Conservation (phyloP, 1,284 basidiomycete species). For the Taiwanofungus camphoratus region DNA sequence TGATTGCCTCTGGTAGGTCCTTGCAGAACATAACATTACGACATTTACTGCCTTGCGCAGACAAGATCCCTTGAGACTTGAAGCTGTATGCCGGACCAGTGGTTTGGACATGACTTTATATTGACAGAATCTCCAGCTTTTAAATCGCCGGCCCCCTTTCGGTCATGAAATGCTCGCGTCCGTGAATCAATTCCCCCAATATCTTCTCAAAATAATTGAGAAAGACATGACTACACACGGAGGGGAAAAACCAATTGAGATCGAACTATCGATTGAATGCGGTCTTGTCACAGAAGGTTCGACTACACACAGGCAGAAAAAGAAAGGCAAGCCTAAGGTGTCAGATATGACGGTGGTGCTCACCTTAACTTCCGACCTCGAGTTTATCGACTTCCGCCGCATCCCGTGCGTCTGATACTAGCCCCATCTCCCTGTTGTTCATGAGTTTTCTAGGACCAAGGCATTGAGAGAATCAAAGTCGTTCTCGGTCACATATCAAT, state of each 20-base stretch:
- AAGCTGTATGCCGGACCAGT: slow-evolving; percentile 40
- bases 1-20: slow-evolving; percentile 41
- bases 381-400: slow-evolving; percentile 70
- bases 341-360: slow-evolving; percentile 64
- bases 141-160: slow-evolving; percentile 71
- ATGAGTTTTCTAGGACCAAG: slow-evolving; percentile 49
- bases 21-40: slow-evolving; percentile 66
- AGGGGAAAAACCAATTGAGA: slow-evolving; percentile 49
- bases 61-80: slow-evolving; percentile 54
- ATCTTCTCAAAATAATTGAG: slow-evolving; percentile 47
- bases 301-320: slow-evolving; percentile 27
- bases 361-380: slow-evolving; percentile 65
- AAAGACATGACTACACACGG: slow-evolving; percentile 33
- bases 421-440: slow-evolving; percentile 6
- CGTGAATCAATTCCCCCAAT: slow-evolving; percentile 60
- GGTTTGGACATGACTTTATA: neutral
- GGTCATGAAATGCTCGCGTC: slow-evolving; percentile 60
- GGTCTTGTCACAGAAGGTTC: slow-evolving; percentile 33
- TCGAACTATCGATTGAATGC: slow-evolving; percentile 58
- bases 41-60: slow-evolving; percentile 52
- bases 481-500: slow-evolving; percentile 49
- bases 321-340: slow-evolving; percentile 41
- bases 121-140: slow-evolving; percentile 38
- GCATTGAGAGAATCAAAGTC: slow-evolving; percentile 49
- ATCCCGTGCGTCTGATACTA: slow-evolving; percentile 48